phyloP scores from a whole-genome alignment of 371 early-diverging fungal species.

The Lichtheimia ornata region DNA sequence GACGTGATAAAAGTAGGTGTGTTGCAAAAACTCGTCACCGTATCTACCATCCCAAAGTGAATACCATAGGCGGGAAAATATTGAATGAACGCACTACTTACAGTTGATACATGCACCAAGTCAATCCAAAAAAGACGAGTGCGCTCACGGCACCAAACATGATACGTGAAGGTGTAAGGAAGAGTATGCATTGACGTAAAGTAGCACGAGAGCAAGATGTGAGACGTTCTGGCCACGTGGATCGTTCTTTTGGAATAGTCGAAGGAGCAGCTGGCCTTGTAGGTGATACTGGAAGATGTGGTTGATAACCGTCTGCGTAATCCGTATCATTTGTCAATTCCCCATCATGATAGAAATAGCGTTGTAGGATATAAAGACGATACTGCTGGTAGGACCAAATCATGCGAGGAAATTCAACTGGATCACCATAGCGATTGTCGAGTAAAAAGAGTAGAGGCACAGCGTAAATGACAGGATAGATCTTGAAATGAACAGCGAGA shows the following conservation, averaged over 20 bases:
- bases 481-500: slow-evolving; percentile 94
- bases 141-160: slow-evolving; percentile 75
- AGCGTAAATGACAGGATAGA: slow-evolving; percentile 94
- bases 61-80: too few species aligned
- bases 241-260: not conserved
- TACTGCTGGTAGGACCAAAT: slow-evolving; percentile 28
- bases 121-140: slow-evolving; percentile 68
- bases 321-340: not conserved
- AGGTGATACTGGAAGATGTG: not conserved
- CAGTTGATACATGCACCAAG: slow-evolving; percentile 73
- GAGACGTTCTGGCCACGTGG: not conserved
- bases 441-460: slow-evolving; percentile 70
- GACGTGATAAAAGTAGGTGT: slow-evolving; percentile 94
- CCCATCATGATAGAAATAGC: slow-evolving; percentile 7
- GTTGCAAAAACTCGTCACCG: slow-evolving; percentile 84
- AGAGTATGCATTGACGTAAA: slow-evolving; percentile 17
- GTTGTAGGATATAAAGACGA: slow-evolving; percentile 19
- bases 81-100: slow-evolving; percentile 26
- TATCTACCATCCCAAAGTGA: slow-evolving; percentile 52
- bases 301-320: not conserved
- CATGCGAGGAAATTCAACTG: slow-evolving; percentile 28
- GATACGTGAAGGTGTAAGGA: slow-evolving; percentile 62
- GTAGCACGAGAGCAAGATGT: not conserved
- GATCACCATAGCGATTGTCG: slow-evolving; percentile 52
- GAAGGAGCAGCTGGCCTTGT: not conserved